These are phyloP conservation scores for Leccinellum rugosiceps DNA, from an alignment of 768 basidiomycete species.

Conservation along the genomic window DNA sequence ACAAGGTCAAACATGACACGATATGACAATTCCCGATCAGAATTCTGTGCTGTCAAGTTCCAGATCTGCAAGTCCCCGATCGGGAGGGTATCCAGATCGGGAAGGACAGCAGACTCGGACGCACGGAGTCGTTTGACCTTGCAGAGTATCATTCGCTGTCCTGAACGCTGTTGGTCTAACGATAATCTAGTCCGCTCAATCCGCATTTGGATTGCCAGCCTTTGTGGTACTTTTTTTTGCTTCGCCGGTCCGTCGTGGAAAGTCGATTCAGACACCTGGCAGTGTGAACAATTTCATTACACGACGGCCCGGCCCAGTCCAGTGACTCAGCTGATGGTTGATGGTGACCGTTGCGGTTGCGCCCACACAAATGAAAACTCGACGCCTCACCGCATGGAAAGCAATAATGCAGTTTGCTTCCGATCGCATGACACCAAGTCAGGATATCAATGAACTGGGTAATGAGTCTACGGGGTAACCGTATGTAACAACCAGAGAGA, in stretches of 20 bases:
- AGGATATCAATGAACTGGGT: slow-evolving; percentile 35
- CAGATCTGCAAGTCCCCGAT: slow-evolving; percentile 26
- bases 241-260: slow-evolving; percentile 9
- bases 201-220: neutral
- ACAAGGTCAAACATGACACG: slow-evolving; percentile 19
- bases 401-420: slow-evolving; percentile 10
- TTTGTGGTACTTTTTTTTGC: neutral
- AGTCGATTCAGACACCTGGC: neutral
- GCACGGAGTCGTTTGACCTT: neutral
- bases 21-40: slow-evolving; percentile 30
- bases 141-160: neutral
- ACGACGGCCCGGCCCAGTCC: slow-evolving; percentile 7
- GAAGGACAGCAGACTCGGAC: slow-evolving; percentile 17
- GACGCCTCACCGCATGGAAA: slow-evolving; percentile 17
- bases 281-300: slow-evolving; percentile 12
- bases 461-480: slow-evolving; percentile 38
- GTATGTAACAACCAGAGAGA: slow-evolving; percentile 27
- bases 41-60: slow-evolving; percentile 30
- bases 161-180: neutral
- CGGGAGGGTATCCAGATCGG: slow-evolving; percentile 14
- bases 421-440: slow-evolving; percentile 20
- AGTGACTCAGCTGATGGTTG: slow-evolving; percentile 1
- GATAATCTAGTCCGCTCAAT: neutral
- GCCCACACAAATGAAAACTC: slow-evolving; percentile 26
- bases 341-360: slow-evolving; percentile 14